These are phyloP conservation scores for Globisporangium lucens DNA, from an alignment of 352 stramenopile species.

Conservation along the genomic window DNA sequence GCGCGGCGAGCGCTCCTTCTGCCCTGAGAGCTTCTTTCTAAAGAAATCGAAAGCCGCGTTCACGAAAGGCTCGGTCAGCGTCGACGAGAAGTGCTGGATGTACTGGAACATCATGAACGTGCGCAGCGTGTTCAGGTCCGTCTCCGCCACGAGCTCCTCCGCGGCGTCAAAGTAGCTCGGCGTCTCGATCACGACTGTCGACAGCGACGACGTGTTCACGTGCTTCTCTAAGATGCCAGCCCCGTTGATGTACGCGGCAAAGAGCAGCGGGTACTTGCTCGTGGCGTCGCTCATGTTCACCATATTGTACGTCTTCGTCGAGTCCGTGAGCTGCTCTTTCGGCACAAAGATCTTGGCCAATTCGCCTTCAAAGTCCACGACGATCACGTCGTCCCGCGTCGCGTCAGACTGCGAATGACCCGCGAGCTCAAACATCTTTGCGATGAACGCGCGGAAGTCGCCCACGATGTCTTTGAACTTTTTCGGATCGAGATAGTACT, in stretches of 20 bases:
- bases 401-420: constrained; percentile 33
- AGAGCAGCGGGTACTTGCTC: constrained; percentile 44
- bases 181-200: constrained; percentile 53
- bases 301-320: constrained; percentile 88
- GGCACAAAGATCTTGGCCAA: constrained; percentile 85
- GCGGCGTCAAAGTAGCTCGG: constrained; percentile 50
- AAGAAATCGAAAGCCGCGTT: constrained; percentile 91
- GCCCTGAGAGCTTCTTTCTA: constrained; percentile 65
- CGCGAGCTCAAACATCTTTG: constrained; percentile 66
- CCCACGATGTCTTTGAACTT: constrained; percentile 73
- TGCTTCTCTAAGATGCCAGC: constrained; percentile 32
- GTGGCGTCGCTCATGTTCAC: constrained; percentile 61
- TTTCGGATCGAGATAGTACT: constrained; percentile 91
- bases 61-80: constrained; percentile 74
- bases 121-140: constrained; percentile 45
- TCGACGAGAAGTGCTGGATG: constrained; percentile 32
- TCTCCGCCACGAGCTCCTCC: constrained; percentile 44
- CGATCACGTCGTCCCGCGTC: constrained; percentile 34
- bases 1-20: constrained; percentile 80
- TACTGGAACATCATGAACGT: constrained; percentile 56
- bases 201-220: constrained; percentile 25
- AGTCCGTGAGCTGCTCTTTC: constrained; percentile 88
- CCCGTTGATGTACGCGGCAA: constrained; percentile 55
- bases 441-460: constrained; percentile 77
- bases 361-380: constrained; percentile 85